A percentile compares a stretch with the other conserved stretches of the same genome.
Conservation (phyloP, 306 rosid species). For the Ormosia semicastrata region DNA sequence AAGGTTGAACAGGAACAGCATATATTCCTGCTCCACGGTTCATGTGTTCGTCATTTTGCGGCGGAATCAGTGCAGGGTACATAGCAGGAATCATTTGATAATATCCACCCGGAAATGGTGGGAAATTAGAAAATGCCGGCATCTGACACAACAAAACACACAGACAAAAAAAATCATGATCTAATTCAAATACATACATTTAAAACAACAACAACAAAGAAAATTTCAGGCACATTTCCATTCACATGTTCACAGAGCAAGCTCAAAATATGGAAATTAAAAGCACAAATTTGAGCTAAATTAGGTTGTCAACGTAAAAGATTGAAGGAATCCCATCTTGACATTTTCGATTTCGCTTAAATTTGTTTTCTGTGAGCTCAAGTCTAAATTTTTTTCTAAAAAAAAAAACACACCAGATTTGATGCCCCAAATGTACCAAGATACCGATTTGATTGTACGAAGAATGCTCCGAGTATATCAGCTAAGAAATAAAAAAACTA, state of each 20-base stretch:
- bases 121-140: conserved; percentile 42
- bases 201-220: not conserved
- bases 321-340: not conserved
- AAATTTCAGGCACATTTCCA: not conserved
- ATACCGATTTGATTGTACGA: not conserved
- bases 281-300: not conserved
- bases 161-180: not conserved
- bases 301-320: not conserved
- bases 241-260: not conserved
- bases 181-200: not conserved
- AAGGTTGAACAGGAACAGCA: conserved; percentile 75
- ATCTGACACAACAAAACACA: conserved; percentile 48
- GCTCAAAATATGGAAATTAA: not conserved
- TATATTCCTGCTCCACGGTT: conserved; percentile 91
- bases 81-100: conserved; percentile 70
- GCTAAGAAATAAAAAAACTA: not conserved
- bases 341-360: not conserved
- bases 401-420: not conserved
- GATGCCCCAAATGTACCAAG: not conserved
- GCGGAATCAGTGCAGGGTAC: conserved; percentile 64
- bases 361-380: not conserved
- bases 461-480: not conserved
- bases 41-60: conserved; percentile 56
- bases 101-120: conserved; percentile 47
- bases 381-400: too few relatives aligned